Base-by-base conservation (phyloP, 2,329 filamentous ascomycete species). In the Cladosporium sp. region DNA sequence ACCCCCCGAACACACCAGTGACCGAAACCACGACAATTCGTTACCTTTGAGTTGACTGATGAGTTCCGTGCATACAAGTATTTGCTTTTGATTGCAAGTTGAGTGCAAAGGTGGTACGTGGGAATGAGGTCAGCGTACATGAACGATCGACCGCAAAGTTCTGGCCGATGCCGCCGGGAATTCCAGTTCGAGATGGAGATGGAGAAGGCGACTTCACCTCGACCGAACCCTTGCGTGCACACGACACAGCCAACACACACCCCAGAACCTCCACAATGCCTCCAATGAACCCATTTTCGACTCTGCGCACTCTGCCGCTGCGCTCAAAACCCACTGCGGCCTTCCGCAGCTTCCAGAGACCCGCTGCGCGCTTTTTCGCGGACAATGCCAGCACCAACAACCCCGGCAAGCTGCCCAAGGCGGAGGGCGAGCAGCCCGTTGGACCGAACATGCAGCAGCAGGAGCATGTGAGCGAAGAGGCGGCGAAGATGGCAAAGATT, bases 391-490 rank as follows among this genome's bases (percentile, higher is more conserved):
- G 54, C 46, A 56, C 48, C 14, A 65, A 65, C 58, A 61, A 65
- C 49, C 57, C 63, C 18, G 46, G 49, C 58, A 61, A 59, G 26
- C 57, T 65, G 21, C 63, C 63, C 32, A 53, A 65, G 49, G 72
- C 73, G 21, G 68, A 71, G 67, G 70, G 66, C 71, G 76, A 70
- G 68, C 73, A 67, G 70, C 71, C 67, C 51, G 75, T 75, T 54
- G 82, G 81, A 25, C 81, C 85, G 14, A 85, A 84, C 65, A 80
- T 83, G 76, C 80, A 85, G 67, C 73, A 81, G 32, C 77, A 88
- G 62, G 84, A 85, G 49, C 83, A 87, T 78, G 85, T 89, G 32
- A 88, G 84, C 68, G 86, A 90, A 73, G 88, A 91, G 75, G 87
- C 88, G 34, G 84, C 84, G 46, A 84, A 85, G 70, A 83, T 85